These are phyloP conservation scores for Amanita fuliginea DNA, from an alignment of 768 basidiomycete genomes.

Conservation along the genomic window DNA sequence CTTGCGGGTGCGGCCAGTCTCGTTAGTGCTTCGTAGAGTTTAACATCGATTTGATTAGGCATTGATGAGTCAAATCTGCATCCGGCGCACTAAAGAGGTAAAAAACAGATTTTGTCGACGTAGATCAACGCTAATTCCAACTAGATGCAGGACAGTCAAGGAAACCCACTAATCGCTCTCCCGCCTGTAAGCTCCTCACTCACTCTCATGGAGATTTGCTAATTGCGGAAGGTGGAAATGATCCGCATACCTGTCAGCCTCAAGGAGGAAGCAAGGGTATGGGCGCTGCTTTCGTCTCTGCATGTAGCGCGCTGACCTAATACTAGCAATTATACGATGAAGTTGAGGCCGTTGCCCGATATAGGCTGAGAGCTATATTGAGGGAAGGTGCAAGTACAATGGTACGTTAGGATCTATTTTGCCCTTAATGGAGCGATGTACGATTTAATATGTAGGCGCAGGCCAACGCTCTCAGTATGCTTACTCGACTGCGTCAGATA, in stretches of 20 bases:
- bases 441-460: slow-evolving; percentile 32
- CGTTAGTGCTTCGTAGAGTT: not conserved
- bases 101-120: not conserved
- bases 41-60: slow-evolving; percentile 28
- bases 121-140: not conserved
- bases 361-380: slow-evolving; percentile 50
- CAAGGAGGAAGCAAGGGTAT: slow-evolving; percentile 50
- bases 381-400: slow-evolving; percentile 28
- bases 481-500: slow-evolving; percentile 81
- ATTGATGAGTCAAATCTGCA: slow-evolving; percentile 68
- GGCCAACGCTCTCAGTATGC: slow-evolving; percentile 64
- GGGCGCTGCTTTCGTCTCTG: slow-evolving; percentile 9
- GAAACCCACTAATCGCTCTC: slow-evolving; percentile 62
- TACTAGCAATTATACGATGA: slow-evolving; percentile 55
- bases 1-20: slow-evolving; percentile 40
- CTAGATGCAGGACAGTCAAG: slow-evolving; percentile 77
- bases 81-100: slow-evolving; percentile 78
- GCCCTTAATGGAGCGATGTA: not conserved
- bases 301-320: not conserved
- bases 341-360: slow-evolving; percentile 50
- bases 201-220: not conserved
- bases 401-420: slow-evolving; percentile 17
- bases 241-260: slow-evolving; percentile 64
- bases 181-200: slow-evolving; percentile 40
- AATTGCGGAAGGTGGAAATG: slow-evolving; percentile 52